Conservation (phyloP, 768 basidiomycete species). For the Gloeophyllum trabeum region DNA sequence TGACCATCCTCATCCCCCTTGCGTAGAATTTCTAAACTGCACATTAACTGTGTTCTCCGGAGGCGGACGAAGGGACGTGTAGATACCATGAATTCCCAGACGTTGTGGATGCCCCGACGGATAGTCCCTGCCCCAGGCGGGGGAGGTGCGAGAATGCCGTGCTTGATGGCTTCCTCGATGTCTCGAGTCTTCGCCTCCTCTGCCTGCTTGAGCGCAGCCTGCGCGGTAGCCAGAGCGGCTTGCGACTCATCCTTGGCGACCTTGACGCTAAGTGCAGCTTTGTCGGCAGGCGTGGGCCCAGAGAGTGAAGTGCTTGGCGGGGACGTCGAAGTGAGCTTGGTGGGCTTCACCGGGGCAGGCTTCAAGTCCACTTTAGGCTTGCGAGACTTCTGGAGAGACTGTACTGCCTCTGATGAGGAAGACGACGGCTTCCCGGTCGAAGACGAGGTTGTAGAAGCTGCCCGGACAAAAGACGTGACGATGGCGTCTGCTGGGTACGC, state of each 20-base stretch:
- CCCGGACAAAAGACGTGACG: background rate
- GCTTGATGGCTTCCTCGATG: conserved; percentile 49
- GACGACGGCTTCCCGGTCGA: conserved; percentile 11
- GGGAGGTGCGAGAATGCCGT: conserved; percentile 59
- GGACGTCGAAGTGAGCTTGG: conserved; percentile 8
- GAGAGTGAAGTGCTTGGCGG: conserved; percentile 9
- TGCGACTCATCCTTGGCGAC: too few species aligned
- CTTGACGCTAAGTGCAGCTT: too few species aligned
- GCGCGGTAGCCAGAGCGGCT: too few species aligned
- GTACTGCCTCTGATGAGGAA: conserved; percentile 7
- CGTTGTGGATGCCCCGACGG: conserved; percentile 36
- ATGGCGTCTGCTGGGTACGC: background rate
- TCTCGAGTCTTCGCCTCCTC: conserved; percentile 50
- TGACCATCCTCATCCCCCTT: conserved; percentile 63
- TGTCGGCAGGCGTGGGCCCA: background rate
- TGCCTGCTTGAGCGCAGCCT: too few species aligned
- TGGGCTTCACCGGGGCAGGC: conserved; percentile 48
- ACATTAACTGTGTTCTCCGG: background rate
- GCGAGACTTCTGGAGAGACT: conserved; percentile 14
- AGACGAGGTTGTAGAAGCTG: conserved; percentile 17
- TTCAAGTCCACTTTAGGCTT: conserved; percentile 46
- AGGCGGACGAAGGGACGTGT: conserved; percentile 1
- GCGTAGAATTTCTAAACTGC: conserved; percentile 73
- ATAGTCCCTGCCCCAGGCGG: conserved; percentile 50
- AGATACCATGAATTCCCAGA: background rate